Evolutionary conservation across 371 early-diverging fungal species (phyloP).

Genomic region (Gilbertella persicaria): DNA sequence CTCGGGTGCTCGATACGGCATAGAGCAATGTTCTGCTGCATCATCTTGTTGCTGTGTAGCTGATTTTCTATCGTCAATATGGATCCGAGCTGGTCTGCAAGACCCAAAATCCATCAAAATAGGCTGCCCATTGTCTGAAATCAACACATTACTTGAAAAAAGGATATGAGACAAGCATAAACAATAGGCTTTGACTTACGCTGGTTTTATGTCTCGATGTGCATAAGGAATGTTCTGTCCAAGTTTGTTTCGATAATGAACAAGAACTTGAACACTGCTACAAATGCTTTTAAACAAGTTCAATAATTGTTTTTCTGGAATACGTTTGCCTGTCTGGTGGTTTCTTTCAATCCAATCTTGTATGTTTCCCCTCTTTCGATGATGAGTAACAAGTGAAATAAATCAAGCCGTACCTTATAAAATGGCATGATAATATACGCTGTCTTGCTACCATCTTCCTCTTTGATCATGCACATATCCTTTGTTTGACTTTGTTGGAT

Average conservation of each 20-base stretch:
- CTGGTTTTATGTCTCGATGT: constrained; percentile 85
- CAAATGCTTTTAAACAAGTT: constrained; percentile 63
- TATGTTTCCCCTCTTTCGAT: constrained; percentile 57
- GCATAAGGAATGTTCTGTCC: constrained; percentile 60
- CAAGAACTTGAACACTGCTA: constrained; percentile 59
- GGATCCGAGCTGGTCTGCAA: constrained; percentile 58
- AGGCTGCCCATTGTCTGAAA: constrained; percentile 69
- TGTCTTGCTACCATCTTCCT: constrained; percentile 61
- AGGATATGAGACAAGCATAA: neutral
- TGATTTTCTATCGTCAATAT: constrained; percentile 58
- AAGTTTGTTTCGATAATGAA: constrained; percentile 52
- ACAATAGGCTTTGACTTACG: constrained; percentile 35
- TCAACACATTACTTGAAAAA: constrained; percentile 52
- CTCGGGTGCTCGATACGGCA: constrained; percentile 83
- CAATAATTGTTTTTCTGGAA: constrained; percentile 63
- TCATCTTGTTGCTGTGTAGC: constrained; percentile 75
- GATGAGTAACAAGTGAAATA: neutral
- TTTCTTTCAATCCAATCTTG: constrained; percentile 55
- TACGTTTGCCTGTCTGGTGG: constrained; percentile 45
- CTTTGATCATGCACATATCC: constrained; percentile 66
- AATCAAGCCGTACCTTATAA: constrained; percentile 44
- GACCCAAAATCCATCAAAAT: constrained; percentile 84
- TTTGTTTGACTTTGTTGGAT: constrained; percentile 30
- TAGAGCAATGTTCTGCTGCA: constrained; percentile 74
- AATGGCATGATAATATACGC: constrained; percentile 70